Evolutionary conservation across 2,329 filamentous ascomycete species (phyloP).

Genomic region (Colletotrichum sp.): DNA sequence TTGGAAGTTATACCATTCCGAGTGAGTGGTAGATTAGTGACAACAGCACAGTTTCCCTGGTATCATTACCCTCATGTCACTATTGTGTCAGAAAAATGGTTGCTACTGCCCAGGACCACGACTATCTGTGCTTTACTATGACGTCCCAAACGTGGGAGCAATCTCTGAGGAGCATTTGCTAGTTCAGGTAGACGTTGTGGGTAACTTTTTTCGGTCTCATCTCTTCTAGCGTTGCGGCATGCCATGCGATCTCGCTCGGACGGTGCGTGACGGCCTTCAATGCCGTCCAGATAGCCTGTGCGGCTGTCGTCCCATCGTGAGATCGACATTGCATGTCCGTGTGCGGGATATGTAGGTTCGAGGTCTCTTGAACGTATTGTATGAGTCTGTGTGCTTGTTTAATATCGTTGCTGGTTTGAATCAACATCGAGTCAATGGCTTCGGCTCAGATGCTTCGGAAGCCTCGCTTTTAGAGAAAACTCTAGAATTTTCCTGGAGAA

Average conservation of each 20-base stretch:
- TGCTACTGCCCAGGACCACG: neutral
- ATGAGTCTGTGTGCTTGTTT: neutral
- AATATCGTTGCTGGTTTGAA: neutral
- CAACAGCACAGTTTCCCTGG: neutral
- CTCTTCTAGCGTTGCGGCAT: neutral
- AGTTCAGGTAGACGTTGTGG: neutral
- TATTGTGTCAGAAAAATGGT: neutral
- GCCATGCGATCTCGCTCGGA: neutral
- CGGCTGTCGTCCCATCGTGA: neutral
- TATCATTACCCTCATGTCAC: neutral
- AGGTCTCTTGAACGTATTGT: neutral
- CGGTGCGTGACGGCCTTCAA: neutral
- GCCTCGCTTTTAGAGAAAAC: neutral
- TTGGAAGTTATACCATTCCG: neutral
- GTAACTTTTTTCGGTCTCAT: neutral
- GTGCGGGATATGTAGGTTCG: neutral
- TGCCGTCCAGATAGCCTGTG: neutral
- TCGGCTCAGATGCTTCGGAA: neutral
- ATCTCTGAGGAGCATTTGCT: neutral
- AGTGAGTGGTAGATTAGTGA: neutral
- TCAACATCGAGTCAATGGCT: neutral
- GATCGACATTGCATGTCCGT: neutral
- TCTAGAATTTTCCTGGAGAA: neutral
- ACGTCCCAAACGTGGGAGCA: neutral
- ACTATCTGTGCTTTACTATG: neutral